phyloP scores from a whole-genome alignment of 306 rosid genomes.

The Trifolium subterraneum region DNA sequence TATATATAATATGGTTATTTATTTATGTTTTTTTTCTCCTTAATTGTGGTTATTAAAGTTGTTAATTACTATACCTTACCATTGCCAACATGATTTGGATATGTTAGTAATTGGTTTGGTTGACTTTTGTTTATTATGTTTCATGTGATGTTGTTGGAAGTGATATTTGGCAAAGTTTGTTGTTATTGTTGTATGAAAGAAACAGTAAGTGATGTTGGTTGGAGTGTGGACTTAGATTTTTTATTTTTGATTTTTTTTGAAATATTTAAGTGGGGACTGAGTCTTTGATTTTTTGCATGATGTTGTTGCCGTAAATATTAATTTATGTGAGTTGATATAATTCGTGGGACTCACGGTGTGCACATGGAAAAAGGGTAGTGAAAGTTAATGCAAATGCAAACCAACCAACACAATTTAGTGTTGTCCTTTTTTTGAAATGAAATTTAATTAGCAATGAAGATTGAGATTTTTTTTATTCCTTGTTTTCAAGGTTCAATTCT shows the following conservation, averaged over 20 bases:
- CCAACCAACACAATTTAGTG: conserved; percentile 4
- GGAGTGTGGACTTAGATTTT: background rate
- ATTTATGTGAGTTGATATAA: background rate
- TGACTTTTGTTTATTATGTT: conserved; percentile 22
- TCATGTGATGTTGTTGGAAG: conserved; percentile 28
- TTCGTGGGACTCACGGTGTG: conserved; percentile 12
- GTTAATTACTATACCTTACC: background rate
- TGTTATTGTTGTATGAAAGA: conserved; percentile 7
- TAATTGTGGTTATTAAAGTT: conserved; percentile 23
- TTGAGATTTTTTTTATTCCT: background rate
- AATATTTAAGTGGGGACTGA: background rate
- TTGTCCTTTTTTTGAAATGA: conserved; percentile 5
- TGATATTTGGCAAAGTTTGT: conserved; percentile 20
- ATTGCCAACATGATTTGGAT: conserved; percentile 29
- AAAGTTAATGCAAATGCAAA: conserved; percentile 14
- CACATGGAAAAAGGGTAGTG: conserved; percentile 12
- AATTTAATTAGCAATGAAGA: background rate
- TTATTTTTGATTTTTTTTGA: background rate
- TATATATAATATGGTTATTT: conserved; percentile 36
- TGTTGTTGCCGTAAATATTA: conserved; percentile 1
- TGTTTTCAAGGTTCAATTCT: conserved; percentile 14
- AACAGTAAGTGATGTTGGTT: conserved; percentile 12
- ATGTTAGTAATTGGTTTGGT: conserved; percentile 39
- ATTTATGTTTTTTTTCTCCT: background rate
- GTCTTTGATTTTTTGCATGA: background rate